Conservation (phyloP, 2,329 filamentous ascomycete genomes). For the Lecanicillium sp. region DNA sequence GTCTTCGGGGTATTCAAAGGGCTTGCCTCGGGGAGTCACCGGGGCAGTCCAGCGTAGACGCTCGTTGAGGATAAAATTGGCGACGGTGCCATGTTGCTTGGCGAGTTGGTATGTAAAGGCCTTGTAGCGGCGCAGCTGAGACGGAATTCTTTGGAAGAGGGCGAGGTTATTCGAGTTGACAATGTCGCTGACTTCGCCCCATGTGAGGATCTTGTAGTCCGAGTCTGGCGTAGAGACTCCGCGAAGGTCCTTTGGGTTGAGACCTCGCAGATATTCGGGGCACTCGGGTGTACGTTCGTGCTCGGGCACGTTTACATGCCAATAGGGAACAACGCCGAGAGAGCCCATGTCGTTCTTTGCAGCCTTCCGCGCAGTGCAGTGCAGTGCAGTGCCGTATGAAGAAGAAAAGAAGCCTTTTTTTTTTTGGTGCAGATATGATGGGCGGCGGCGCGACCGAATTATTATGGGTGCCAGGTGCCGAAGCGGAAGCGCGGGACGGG, state of each 20-base stretch:
- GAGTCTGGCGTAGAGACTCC: constrained; percentile 66
- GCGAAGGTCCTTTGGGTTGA: constrained; percentile 57
- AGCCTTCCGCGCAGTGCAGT: too few species aligned
- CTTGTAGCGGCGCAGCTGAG: constrained; percentile 69
- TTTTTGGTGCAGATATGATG: too few species aligned
- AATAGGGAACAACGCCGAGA: constrained; percentile 49
- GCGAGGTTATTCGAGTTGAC: constrained; percentile 61
- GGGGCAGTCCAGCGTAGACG: constrained; percentile 60
- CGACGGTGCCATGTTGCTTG: constrained; percentile 63
- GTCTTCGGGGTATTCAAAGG: constrained; percentile 44
- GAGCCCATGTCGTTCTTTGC: constrained; percentile 25
- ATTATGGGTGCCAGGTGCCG: too few species aligned
- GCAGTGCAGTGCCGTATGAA: too few species aligned
- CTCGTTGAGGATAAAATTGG: constrained; percentile 65
- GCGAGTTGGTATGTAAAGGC: constrained; percentile 58
- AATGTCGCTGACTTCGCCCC: constrained; percentile 60
- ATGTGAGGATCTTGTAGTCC: constrained; percentile 54
- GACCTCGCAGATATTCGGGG: constrained; percentile 58
- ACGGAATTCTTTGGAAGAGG: constrained; percentile 67
- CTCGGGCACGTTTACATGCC: constrained; percentile 71
- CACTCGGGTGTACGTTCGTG: constrained; percentile 56
- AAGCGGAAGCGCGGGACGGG: too few species aligned
- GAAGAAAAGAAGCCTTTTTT: too few species aligned
- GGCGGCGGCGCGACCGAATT: too few species aligned
- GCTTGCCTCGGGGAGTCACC: constrained; percentile 22